Evolutionary conservation across 1,284 basidiomycete genomes (phyloP).

Genomic region (Phenoliferia sp.): DNA sequence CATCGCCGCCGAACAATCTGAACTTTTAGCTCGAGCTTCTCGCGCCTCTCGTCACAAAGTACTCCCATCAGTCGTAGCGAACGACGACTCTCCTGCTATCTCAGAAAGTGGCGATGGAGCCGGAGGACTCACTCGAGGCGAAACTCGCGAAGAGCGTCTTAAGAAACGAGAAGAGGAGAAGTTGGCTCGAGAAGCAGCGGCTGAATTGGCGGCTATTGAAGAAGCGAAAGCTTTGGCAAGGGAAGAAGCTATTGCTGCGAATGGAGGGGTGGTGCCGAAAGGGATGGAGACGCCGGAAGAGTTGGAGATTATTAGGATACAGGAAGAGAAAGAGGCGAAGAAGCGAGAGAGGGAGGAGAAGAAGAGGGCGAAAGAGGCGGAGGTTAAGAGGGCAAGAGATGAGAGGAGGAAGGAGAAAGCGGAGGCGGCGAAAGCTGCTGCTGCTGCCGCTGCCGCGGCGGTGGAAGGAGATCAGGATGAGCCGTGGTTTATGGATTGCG

Average conservation of each 20-base stretch:
- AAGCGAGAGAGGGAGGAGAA: conserved; percentile 30
- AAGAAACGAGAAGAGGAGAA: conserved; percentile 44
- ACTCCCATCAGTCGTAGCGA: neutral
- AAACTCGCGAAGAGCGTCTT: conserved; percentile 46
- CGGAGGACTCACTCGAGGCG: conserved; percentile 1
- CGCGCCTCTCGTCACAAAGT: conserved; percentile 3
- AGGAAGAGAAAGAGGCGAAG: conserved; percentile 33
- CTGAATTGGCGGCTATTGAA: conserved; percentile 39
- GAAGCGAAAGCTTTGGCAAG: conserved; percentile 16
- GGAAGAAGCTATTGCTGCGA: conserved; percentile 13
- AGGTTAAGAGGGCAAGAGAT: conserved; percentile 22
- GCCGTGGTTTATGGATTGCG: conserved; percentile 78
- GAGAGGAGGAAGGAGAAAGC: conserved; percentile 9
- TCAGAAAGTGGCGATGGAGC: no score
- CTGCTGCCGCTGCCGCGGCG: conserved; percentile 13
- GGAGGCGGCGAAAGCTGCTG: neutral
- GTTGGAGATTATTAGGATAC: conserved; percentile 27
- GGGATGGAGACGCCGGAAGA: conserved; percentile 16
- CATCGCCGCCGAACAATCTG: conserved; percentile 51
- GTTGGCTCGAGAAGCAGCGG: conserved; percentile 38
- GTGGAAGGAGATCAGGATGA: conserved; percentile 43
- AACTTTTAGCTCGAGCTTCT: conserved; percentile 46
- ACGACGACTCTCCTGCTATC: no score
- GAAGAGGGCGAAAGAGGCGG: conserved; percentile 31
- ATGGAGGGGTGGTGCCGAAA: conserved; percentile 19